These are phyloP conservation scores for Cicer bijugum DNA, from an alignment of 306 rosid species.

Conservation along the genomic window DNA sequence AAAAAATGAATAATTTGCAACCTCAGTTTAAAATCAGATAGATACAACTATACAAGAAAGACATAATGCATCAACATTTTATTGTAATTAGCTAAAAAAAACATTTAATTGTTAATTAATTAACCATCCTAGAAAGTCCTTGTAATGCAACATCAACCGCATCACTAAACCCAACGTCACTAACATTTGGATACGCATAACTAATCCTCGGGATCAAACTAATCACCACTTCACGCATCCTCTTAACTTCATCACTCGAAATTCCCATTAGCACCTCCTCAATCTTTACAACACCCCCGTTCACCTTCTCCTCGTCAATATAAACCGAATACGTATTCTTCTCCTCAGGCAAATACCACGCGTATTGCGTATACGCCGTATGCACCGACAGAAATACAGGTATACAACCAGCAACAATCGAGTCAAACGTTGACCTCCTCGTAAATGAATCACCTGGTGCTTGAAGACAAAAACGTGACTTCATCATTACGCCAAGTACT, in stretches of 20 bases:
- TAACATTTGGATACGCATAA: slow-evolving; percentile 62
- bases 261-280: slow-evolving; percentile 57
- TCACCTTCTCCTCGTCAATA: slow-evolving; percentile 54
- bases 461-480: slow-evolving; percentile 65
- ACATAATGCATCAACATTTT: too few species aligned
- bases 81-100: too few species aligned
- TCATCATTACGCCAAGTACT: slow-evolving; percentile 56
- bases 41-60: too few species aligned
- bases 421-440: slow-evolving; percentile 73
- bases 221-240: slow-evolving; percentile 57
- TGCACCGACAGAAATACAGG: slow-evolving; percentile 78
- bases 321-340: slow-evolving; percentile 52
- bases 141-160: slow-evolving; percentile 62
- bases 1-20: too few species aligned
- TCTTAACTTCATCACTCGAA: slow-evolving; percentile 43
- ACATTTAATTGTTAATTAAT: neutral
- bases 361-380: slow-evolving; percentile 76
- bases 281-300: slow-evolving; percentile 45
- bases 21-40: too few species aligned
- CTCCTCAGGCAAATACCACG: slow-evolving; percentile 60
- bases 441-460: slow-evolving; percentile 85
- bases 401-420: slow-evolving; percentile 65
- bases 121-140: neutral
- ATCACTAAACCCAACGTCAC: slow-evolving; percentile 51
- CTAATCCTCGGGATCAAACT: slow-evolving; percentile 57